phyloP scores from a whole-genome alignment of 2,329 filamentous ascomycete genomes.

The Cladophialophora immunda region DNA sequence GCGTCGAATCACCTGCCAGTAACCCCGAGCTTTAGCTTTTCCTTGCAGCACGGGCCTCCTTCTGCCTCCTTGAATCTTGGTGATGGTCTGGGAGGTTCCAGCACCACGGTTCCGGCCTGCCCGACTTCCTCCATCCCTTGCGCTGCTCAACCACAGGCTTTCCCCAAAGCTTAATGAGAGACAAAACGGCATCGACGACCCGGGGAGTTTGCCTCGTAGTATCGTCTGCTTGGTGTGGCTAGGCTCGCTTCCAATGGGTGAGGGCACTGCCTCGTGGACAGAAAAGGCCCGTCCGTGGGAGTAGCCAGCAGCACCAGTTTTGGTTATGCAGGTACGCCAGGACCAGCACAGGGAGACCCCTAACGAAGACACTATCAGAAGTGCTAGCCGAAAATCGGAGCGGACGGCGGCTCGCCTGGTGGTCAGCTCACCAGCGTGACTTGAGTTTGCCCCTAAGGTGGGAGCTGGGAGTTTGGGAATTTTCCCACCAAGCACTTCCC shows the following conservation, averaged over 20 bases:
- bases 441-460: conserved; percentile 3
- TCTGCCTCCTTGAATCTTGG: background rate
- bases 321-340: background rate
- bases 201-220: background rate
- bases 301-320: background rate
- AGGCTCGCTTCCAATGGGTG: background rate
- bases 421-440: background rate
- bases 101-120: background rate
- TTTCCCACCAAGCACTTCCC: background rate
- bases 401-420: conserved; percentile 3
- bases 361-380: conserved; percentile 2
- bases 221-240: background rate
- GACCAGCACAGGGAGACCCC: background rate
- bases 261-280: background rate
- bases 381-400: conserved; percentile 8
- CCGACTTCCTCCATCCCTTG: background rate
- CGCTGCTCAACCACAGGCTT: background rate
- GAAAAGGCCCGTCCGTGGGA: background rate
- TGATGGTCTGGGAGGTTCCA: background rate
- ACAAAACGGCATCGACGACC: background rate
- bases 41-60: conserved; percentile 4
- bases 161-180: background rate
- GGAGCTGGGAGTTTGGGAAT: background rate
- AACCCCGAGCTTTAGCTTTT: conserved; percentile 2
- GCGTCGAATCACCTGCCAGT: conserved; percentile 2